phyloP scores from a whole-genome alignment of 345 rosid genomes.

The Arabis hirsuta region DNA sequence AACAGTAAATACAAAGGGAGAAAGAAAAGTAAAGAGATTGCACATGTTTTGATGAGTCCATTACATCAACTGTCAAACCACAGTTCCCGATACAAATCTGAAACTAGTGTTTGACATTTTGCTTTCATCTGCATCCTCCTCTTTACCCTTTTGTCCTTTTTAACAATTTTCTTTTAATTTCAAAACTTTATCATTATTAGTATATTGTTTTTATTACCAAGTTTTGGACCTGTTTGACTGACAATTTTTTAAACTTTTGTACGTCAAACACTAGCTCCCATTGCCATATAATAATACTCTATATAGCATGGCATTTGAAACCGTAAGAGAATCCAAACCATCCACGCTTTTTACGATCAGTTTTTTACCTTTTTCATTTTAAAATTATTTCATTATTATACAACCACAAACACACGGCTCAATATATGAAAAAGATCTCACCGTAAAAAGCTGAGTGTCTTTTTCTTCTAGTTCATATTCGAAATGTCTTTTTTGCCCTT shows the following conservation, averaged over 20 bases:
- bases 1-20: constrained; percentile 38
- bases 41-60: constrained; percentile 44
- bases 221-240: constrained; percentile 44
- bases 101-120: constrained; percentile 85
- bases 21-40: constrained; percentile 33
- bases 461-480: constrained; percentile 29
- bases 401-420: constrained; percentile 36
- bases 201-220: background rate
- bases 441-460: constrained; percentile 43
- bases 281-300: constrained; percentile 35
- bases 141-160: constrained; percentile 30
- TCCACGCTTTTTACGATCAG: constrained; percentile 36
- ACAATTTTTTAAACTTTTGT: constrained; percentile 42
- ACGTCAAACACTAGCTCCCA: constrained; percentile 33
- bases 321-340: constrained; percentile 28
- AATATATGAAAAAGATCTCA: constrained; percentile 38
- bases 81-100: constrained; percentile 59
- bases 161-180: background rate
- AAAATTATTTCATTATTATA: background rate
- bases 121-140: constrained; percentile 50
- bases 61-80: constrained; percentile 50
- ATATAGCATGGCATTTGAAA: constrained; percentile 32
- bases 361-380: background rate
- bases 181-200: background rate
- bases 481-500: constrained; percentile 24